phyloP scores from a whole-genome alignment of 306 rosid genomes.

The Vigna reflexopilosa region DNA sequence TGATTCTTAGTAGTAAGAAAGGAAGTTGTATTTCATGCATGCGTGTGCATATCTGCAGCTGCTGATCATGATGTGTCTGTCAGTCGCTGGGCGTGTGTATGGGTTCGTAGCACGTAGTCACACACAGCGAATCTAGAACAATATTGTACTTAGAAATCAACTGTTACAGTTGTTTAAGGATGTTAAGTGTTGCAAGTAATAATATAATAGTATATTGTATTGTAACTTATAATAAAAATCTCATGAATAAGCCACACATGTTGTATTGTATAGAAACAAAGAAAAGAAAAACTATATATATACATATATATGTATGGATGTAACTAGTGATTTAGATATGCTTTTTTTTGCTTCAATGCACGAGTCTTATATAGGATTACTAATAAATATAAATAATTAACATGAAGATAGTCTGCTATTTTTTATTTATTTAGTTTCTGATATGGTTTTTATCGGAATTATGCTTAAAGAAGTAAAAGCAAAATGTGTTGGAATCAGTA shows the following conservation, averaged over 20 bases:
- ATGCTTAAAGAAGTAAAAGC: no score
- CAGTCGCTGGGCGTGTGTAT: not conserved
- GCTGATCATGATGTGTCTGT: conserved; percentile 38
- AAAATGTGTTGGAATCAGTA: no score
- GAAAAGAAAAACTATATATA: no score
- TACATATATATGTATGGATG: no score
- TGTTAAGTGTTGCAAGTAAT: conserved; percentile 7
- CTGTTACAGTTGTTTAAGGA: conserved; percentile 18
- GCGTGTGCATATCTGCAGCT: conserved; percentile 30
- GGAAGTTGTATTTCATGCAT: conserved; percentile 41
- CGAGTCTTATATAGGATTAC: no score
- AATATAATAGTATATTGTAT: not conserved
- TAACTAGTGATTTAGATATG: not conserved
- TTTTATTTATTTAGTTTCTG: no score
- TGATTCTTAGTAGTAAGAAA: not conserved
- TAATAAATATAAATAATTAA: no score
- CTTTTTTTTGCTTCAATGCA: no score
- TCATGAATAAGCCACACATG: not conserved
- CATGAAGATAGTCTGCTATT: no score
- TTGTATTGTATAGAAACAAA: not conserved
- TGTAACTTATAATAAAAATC: not conserved
- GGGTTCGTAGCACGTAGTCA: conserved; percentile 5
- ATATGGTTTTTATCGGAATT: no score
- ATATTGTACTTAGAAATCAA: conserved; percentile 17
- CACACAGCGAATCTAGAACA: conserved; percentile 30